Evolutionary conservation across 1,139 yeast genomes (phyloP).

Genomic region (Suhomyces wounanorum): DNA sequence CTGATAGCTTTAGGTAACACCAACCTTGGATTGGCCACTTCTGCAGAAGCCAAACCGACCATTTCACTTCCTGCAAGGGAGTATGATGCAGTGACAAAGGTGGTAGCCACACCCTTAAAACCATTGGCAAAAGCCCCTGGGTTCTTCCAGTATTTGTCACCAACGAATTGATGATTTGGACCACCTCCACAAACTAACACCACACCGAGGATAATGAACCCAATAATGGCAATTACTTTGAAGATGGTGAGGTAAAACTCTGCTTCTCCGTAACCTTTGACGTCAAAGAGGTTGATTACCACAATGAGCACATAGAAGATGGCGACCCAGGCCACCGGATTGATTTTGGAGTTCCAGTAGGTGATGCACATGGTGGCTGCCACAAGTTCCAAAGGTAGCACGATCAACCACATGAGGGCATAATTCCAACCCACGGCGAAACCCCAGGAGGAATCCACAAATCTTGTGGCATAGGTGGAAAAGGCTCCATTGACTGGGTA

Average conservation of each 20-base stretch:
- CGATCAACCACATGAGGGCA: conserved; percentile 45
- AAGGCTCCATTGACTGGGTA: conserved; percentile 67
- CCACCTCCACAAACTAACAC: conserved; percentile 48
- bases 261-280: conserved; percentile 50
- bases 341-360: conserved; percentile 40
- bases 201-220: conserved; percentile 43
- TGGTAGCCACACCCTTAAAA: conserved; percentile 81
- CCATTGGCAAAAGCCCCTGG: conserved; percentile 55
- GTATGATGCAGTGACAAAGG: conserved; percentile 84
- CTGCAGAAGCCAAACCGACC: conserved; percentile 85
- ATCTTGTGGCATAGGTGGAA: conserved; percentile 55
- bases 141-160: conserved; percentile 47
- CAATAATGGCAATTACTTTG: conserved; percentile 46
- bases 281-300: conserved; percentile 45
- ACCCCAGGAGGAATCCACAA: conserved; percentile 66
- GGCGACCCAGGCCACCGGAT: conserved; percentile 49
- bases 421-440: conserved; percentile 47
- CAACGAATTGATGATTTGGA: conserved; percentile 55
- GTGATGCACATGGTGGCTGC: conserved; percentile 47
- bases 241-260: conserved; percentile 44
- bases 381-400: conserved; percentile 47
- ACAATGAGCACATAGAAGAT: conserved; percentile 40
- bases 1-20: conserved; percentile 44
- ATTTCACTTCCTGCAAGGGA: conserved; percentile 84
- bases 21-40: conserved; percentile 64